A percentile compares a stretch with the other conserved stretches of the same genome.
Conservation (phyloP, 805 yeast species). For the Millerozyma miso region DNA sequence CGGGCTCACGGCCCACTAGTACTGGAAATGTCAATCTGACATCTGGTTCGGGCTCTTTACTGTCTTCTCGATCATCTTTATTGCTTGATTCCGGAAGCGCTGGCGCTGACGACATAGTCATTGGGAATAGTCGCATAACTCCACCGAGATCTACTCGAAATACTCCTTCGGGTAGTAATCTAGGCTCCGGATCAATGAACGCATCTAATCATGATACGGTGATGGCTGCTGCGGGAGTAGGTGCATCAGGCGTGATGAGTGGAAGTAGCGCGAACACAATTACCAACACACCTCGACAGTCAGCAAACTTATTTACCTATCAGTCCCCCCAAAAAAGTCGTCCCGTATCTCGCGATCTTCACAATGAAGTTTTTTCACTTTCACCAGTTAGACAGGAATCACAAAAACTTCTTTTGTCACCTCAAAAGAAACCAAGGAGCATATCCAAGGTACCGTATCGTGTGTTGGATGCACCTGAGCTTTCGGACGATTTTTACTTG, state of each 20-base stretch:
- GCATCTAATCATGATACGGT: slow-evolving; percentile 5
- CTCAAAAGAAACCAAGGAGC: slow-evolving; percentile 71
- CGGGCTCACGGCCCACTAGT: slow-evolving; percentile 12
- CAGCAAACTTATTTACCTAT: slow-evolving; percentile 66
- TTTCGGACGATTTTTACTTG: slow-evolving; percentile 89
- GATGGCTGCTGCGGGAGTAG: not conserved
- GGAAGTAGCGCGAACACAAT: slow-evolving; percentile 10
- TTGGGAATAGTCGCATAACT: slow-evolving; percentile 14
- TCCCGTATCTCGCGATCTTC: slow-evolving; percentile 60
- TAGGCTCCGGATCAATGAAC: slow-evolving; percentile 1
- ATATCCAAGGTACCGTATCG: slow-evolving; percentile 86
- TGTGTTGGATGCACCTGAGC: slow-evolving; percentile 92
- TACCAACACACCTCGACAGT: slow-evolving; percentile 35
- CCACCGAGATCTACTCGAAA: slow-evolving; percentile 17
- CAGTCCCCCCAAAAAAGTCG: slow-evolving; percentile 65
- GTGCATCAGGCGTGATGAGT: not conserved
- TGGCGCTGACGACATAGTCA: slow-evolving; percentile 2
- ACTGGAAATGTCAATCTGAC: slow-evolving; percentile 14
- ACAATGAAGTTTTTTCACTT: slow-evolving; percentile 71
- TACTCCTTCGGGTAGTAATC: slow-evolving; percentile 3
- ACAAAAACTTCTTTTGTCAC: slow-evolving; percentile 73
- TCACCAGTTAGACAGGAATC: slow-evolving; percentile 90
- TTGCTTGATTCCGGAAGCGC: slow-evolving; percentile 2
- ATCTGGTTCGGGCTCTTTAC: slow-evolving; percentile 1
- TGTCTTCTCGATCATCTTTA: slow-evolving; percentile 3